Base-by-base conservation (phyloP, 768 basidiomycete species). In the Rhizopogon salebrosus region DNA sequence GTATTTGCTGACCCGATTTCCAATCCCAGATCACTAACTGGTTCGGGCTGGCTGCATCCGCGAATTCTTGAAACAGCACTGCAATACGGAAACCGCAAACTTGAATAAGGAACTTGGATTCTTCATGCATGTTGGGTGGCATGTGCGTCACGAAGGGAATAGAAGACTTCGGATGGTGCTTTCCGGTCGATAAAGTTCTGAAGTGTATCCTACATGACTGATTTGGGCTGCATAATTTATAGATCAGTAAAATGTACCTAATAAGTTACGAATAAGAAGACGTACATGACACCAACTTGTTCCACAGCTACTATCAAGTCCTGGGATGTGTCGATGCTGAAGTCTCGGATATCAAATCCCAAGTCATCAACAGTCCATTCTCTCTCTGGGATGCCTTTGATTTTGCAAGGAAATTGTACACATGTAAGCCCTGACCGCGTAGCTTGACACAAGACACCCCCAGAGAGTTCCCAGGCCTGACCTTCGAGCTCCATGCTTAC, bases 251-350 rank as follows among this genome's bases (percentile, higher is more conserved):
- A 35, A 6, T 34, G 20, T 20, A 4, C 22, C 43, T 22, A 20
- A 23, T 14, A 34, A 29, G 5, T 20, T 1, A 34, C 4, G 22
- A 3, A 34, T 9, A n/a, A 16, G 6, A 24, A 26, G 37, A 58
- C 68, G 57, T 43, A 69, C 66, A 43, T 10, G 10, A 8, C 34
- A 4, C 57, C 68, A 3, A 10, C 9, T n/a, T 48, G 18, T 42
- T 69, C 65, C n/a, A 74, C 53, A 4, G 63, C 54, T 20, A 67
- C 62, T 8, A 74, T 38, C 35, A 74, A 62, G 55, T 74, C 57
- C 57, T 72, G 68, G 4, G 69, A 71, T 22, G 54, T 60, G 55
- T 74, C 72, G 7, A 72, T 53, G 9, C 68, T 62, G 36, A 75
- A 74, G 49, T 75, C 72, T n/a, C 60, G 60, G 39, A 70, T 51